Evolutionary conservation across 2,329 filamentous ascomycete genomes (phyloP).

Genomic region (Pestalotiopsis sp.): DNA sequence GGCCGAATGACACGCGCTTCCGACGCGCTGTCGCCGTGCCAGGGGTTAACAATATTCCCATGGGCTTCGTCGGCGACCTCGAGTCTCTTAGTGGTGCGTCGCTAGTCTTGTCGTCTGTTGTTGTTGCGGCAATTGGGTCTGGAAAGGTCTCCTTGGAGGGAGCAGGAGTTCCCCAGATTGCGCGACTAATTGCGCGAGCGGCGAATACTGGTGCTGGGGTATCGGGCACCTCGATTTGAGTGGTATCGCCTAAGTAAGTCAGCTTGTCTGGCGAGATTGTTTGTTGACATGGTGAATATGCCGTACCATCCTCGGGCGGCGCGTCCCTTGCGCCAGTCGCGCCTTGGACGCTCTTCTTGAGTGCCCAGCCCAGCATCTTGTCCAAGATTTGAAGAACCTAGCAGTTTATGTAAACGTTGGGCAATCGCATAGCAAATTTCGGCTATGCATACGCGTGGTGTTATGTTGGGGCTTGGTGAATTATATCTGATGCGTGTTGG

Average conservation of each 20-base stretch:
- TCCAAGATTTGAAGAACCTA: background rate
- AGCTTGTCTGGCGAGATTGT: background rate
- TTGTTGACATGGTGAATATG: background rate
- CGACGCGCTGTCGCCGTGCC: conserved; percentile 61
- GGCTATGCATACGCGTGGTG: background rate
- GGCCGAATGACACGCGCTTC: conserved; percentile 67
- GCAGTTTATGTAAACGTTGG: background rate
- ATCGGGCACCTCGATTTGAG: conserved; percentile 59
- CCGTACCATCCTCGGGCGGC: conserved; percentile 27
- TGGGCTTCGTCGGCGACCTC: conserved; percentile 51
- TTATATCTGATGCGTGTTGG: background rate
- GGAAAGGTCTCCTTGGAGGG: conserved; percentile 26
- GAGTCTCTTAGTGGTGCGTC: conserved; percentile 29
- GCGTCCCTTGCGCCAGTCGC: conserved; percentile 37
- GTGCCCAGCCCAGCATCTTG: conserved; percentile 62
- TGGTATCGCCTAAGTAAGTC: conserved; percentile 39
- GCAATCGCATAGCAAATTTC: background rate
- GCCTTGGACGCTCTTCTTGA: conserved; percentile 47
- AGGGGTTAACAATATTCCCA: conserved; percentile 65
- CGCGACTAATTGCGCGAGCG: conserved; percentile 64
- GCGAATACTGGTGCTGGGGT: conserved; percentile 69
- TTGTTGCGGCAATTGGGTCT: conserved; percentile 32
- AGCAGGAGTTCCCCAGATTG: conserved; percentile 62
- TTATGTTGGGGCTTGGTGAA: background rate
- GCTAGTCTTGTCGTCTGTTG: conserved; percentile 24